Percentiles rank a stretch among this genome's conserved stretches.
phyloP scores from a whole-genome alignment of 2,329 filamentous ascomycete species.

The Scedosporium dehoogii region DNA sequence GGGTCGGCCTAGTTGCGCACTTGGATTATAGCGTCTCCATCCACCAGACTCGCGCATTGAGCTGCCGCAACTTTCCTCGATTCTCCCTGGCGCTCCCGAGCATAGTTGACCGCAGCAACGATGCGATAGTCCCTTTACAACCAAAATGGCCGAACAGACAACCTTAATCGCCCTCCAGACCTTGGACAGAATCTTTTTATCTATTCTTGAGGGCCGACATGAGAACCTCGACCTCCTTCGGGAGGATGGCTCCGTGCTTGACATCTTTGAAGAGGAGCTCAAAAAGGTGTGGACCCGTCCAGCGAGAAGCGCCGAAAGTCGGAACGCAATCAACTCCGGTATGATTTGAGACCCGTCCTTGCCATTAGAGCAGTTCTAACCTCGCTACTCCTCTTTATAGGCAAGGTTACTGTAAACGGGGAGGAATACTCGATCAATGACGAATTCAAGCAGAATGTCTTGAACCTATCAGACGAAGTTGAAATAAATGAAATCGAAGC shows the following conservation, averaged over 20 bases:
- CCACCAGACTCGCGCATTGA: neutral
- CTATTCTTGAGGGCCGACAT: slow-evolving; percentile 59
- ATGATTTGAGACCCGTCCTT: slow-evolving; percentile 16
- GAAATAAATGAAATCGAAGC: slow-evolving; percentile 85
- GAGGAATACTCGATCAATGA: slow-evolving; percentile 74
- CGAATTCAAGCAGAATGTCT: slow-evolving; percentile 72
- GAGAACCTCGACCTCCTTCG: slow-evolving; percentile 51
- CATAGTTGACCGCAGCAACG: slow-evolving; percentile 1
- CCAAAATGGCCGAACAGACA: slow-evolving; percentile 62
- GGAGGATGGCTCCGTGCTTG: slow-evolving; percentile 58
- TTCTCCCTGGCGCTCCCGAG: neutral
- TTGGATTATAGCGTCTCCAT: neutral
- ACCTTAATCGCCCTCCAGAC: slow-evolving; percentile 69
- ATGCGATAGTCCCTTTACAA: slow-evolving; percentile 34
- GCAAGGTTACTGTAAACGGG: slow-evolving; percentile 63
- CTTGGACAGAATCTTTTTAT: slow-evolving; percentile 76
- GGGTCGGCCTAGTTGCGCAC: neutral
- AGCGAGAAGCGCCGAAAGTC: slow-evolving; percentile 63
- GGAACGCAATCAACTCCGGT: slow-evolving; percentile 62
- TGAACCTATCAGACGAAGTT: slow-evolving; percentile 78
- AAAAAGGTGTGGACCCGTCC: slow-evolving; percentile 67
- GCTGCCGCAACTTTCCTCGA: neutral
- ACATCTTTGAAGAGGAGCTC: slow-evolving; percentile 62
- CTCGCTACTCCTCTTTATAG: slow-evolving; percentile 31
- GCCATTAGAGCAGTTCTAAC: neutral